Evolutionary conservation across 2,329 filamentous ascomycete genomes (phyloP).

Genomic region (Scedosporium aurantiacum): DNA sequence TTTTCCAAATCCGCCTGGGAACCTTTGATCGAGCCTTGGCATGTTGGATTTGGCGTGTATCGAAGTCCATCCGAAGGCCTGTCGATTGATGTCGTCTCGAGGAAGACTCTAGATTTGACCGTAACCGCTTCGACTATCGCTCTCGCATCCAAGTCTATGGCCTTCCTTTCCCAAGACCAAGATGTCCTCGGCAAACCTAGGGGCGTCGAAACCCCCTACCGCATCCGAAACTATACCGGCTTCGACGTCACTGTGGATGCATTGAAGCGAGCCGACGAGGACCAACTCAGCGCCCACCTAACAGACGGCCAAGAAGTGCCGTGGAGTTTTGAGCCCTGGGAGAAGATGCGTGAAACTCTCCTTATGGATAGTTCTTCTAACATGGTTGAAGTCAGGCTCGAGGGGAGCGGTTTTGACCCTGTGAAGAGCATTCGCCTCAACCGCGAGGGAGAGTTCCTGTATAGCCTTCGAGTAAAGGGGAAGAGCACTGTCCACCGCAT

Average conservation of each 20-base stretch:
- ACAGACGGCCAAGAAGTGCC: slow-evolving; percentile 83
- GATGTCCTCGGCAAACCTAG: slow-evolving; percentile 90
- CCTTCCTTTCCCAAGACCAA: slow-evolving; percentile 70
- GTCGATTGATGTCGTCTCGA: slow-evolving; percentile 75
- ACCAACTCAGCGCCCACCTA: slow-evolving; percentile 60
- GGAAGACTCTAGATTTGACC: slow-evolving; percentile 84
- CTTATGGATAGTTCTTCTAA: slow-evolving; percentile 72
- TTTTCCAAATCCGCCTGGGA: slow-evolving; percentile 99
- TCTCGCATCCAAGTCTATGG: slow-evolving; percentile 80
- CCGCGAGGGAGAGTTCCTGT: slow-evolving; percentile 87
- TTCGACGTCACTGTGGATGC: slow-evolving; percentile 64
- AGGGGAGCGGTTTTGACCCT: slow-evolving; percentile 88
- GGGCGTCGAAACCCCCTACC: slow-evolving; percentile 82
- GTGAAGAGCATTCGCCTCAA: slow-evolving; percentile 82
- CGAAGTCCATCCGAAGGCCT: slow-evolving; percentile 53
- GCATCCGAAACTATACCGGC: slow-evolving; percentile 89
- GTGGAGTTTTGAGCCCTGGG: slow-evolving; percentile 96
- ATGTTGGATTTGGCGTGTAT: slow-evolving; percentile 80
- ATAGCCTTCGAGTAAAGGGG: slow-evolving; percentile 77
- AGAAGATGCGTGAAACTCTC: slow-evolving; percentile 88
- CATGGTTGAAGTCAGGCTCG: slow-evolving; percentile 70
- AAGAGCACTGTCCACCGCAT: slow-evolving; percentile 79
- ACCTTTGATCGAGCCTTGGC: slow-evolving; percentile 90
- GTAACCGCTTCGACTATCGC: slow-evolving; percentile 90
- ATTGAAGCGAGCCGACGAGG: neutral